A percentile compares a stretch with the other conserved stretches of the same genome.
Conservation (phyloP, 2,329 filamentous ascomycete genomes). For the Aspergillus glaucus region DNA sequence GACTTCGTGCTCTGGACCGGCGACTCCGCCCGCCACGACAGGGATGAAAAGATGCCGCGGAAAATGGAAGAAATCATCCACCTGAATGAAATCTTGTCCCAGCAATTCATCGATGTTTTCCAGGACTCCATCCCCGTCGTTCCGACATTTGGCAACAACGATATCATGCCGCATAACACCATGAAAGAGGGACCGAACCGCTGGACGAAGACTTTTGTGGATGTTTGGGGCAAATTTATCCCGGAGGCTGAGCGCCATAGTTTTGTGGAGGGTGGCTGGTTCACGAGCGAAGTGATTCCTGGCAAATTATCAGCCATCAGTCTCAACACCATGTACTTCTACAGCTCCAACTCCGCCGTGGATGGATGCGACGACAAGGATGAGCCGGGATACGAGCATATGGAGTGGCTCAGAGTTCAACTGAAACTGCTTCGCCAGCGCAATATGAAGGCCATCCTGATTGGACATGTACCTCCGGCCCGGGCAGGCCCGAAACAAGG, state of each 20-base stretch:
- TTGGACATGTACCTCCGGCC: slow-evolving; percentile 88
- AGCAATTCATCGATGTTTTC: slow-evolving; percentile 72
- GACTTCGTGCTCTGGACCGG: slow-evolving; percentile 94
- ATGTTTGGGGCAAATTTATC: slow-evolving; percentile 81
- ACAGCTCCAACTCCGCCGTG: slow-evolving; percentile 84
- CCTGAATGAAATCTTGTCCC: slow-evolving; percentile 68
- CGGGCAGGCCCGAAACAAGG: slow-evolving; percentile 74
- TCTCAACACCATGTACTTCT: slow-evolving; percentile 95
- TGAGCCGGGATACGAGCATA: slow-evolving; percentile 86
- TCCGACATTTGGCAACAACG: slow-evolving; percentile 93
- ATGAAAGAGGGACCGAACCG: slow-evolving; percentile 76
- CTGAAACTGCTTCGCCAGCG: slow-evolving; percentile 73
- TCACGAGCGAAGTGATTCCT: slow-evolving; percentile 85
- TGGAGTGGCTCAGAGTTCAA: slow-evolving; percentile 93
- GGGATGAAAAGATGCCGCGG: slow-evolving; percentile 73
- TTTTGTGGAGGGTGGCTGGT: slow-evolving; percentile 92
- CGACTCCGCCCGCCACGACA: slow-evolving; percentile 84
- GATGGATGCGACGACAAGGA: slow-evolving; percentile 74
- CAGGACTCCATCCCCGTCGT: slow-evolving; percentile 67
- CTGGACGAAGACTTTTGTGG: slow-evolving; percentile 70
- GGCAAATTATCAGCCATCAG: slow-evolving; percentile 81
- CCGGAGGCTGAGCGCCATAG: slow-evolving; percentile 86
- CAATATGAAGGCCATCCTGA: slow-evolving; percentile 89
- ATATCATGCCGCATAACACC: slow-evolving; percentile 95
- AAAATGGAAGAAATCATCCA: slow-evolving; percentile 67